A percentile compares a stretch with the other conserved stretches of the same genome.
phyloP scores from a whole-genome alignment of 495 filamentous ascomycete genomes.

The Podospora australis region DNA sequence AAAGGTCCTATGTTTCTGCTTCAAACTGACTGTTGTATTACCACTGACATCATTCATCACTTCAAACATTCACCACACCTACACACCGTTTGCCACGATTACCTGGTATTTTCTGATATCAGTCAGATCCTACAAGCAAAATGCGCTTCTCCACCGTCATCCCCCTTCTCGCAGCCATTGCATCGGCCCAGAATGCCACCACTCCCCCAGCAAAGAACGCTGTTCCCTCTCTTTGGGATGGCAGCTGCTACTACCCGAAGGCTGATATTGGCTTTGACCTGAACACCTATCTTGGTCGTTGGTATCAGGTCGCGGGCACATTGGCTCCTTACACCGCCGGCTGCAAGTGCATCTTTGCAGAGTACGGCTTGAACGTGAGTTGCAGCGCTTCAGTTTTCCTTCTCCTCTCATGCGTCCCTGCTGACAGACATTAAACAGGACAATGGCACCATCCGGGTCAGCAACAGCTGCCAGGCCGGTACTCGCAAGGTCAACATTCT shows the following conservation, averaged over 20 bases:
- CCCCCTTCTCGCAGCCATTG: no score
- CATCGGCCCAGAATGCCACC: slow-evolving; percentile 6
- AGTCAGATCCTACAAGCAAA: slow-evolving; percentile 1
- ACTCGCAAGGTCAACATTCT: slow-evolving; percentile 12
- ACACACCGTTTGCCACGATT: background rate
- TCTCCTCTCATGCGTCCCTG: background rate
- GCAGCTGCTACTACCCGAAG: slow-evolving; percentile 14
- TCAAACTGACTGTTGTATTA: no score
- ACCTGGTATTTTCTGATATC: background rate
- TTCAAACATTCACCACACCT: background rate
- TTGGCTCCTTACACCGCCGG: slow-evolving; percentile 10
- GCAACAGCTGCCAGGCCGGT: slow-evolving; percentile 17
- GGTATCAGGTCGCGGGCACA: slow-evolving; percentile 20
- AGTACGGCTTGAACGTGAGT: slow-evolving; percentile 17
- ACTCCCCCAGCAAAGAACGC: slow-evolving; percentile 9
- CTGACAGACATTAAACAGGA: slow-evolving; percentile 6
- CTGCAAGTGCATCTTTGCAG: slow-evolving; percentile 16
- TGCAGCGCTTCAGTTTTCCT: background rate
- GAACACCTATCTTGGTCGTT: slow-evolving; percentile 15
- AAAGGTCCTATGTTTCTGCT: background rate
- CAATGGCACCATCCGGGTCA: slow-evolving; percentile 14
- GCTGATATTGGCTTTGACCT: slow-evolving; percentile 13
- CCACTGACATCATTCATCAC: no score
- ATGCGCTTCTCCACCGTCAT: slow-evolving; percentile 14
- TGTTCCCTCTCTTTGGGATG: slow-evolving; percentile 15